Percentiles rank a stretch among this genome's conserved stretches.
These are phyloP conservation scores for Arxiozyma slooffiae DNA, from an alignment of 1,139 yeast species.

Conservation along the genomic window DNA sequence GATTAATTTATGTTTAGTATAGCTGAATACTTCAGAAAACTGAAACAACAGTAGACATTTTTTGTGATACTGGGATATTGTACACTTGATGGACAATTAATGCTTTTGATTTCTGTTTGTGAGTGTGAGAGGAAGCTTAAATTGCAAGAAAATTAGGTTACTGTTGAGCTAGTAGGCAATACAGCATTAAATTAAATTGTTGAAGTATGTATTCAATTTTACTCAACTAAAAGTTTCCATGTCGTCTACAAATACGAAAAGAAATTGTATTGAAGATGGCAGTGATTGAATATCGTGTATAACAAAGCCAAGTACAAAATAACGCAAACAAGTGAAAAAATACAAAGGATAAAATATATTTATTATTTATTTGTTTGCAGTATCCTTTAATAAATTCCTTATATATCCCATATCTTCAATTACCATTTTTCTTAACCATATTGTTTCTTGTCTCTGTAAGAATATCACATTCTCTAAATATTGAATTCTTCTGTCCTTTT, in stretches of 20 bases:
- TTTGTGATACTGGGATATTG: slow-evolving; percentile 37
- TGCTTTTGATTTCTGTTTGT: slow-evolving; percentile 63
- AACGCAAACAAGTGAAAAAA: no score
- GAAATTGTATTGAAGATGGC: background rate
- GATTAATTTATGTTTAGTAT: slow-evolving; percentile 47
- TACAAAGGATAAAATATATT: no score
- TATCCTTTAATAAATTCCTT: slow-evolving; percentile 22
- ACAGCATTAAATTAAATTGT: slow-evolving; percentile 50
- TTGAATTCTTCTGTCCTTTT: slow-evolving; percentile 25
- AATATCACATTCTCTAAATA: slow-evolving; percentile 26
- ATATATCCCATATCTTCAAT: slow-evolving; percentile 31
- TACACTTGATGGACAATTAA: slow-evolving; percentile 61
- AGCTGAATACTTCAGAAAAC: slow-evolving; percentile 41
- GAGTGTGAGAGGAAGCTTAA: slow-evolving; percentile 61
- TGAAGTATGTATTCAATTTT: slow-evolving; percentile 50
- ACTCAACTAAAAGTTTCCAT: slow-evolving; percentile 49
- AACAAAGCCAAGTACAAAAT: no score
- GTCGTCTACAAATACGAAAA: slow-evolving; percentile 27
- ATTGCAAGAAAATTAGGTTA: slow-evolving; percentile 60
- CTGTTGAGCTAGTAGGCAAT: slow-evolving; percentile 50
- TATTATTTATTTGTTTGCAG: slow-evolving; percentile 12
- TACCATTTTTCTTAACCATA: slow-evolving; percentile 29
- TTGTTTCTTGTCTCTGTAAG: slow-evolving; percentile 27
- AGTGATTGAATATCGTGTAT: background rate
- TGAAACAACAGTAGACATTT: slow-evolving; percentile 63